Base-by-base conservation (phyloP, 2,329 filamentous ascomycete species). In the Xylaria sp. region DNA sequence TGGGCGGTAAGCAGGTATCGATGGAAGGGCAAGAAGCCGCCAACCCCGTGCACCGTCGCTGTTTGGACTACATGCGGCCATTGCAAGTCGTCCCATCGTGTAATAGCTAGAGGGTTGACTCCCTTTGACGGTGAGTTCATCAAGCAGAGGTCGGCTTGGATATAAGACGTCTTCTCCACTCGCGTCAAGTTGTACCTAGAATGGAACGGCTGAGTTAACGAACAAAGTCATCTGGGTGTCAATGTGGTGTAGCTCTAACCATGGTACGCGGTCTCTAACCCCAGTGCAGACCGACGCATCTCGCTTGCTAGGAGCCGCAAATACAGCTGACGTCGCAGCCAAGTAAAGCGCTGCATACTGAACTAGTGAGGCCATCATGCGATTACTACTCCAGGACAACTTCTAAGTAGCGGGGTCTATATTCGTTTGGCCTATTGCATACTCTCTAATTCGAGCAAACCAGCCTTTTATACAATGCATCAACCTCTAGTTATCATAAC, bases 11-110 rank as follows among this genome's bases (percentile, higher is more conserved):
- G 44, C 21, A 67, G 55, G 54, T 72, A 72, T 37, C 71, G 59
- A 23, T 69, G 71, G 27, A 67, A 71, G 9, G 71, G 71, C 2
- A 72, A 65, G 48, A 72, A 72, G 25, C 54, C 55, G n/a, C 54
- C 68, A 2, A 63, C 65, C 18, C 60, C 59, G 37, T 63, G 65
- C 0, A 67, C 59, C 23, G 59, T 63, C 32, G 59, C 65, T 1
- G 67, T 67, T 40, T 69, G 63, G 1, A 62, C 53, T 13, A 66
- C 54, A 18, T 69, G 66, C 2, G 66, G 57, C 58, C 63, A 69
- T 62, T 66, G 63, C 23, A 69, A 32, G 51, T 69, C 66, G n/a
- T 66, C 66, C 66, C 66, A 69, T 53, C 57, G 58, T 5, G 63
- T 55, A 6, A 59, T 50, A n/a, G 66, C 66, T 8, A 29, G 27